A percentile compares a stretch with the other conserved stretches of the same genome.
Evolutionary conservation across 1,284 basidiomycete species (phyloP).

Genomic region (Pascua guehoae): DNA sequence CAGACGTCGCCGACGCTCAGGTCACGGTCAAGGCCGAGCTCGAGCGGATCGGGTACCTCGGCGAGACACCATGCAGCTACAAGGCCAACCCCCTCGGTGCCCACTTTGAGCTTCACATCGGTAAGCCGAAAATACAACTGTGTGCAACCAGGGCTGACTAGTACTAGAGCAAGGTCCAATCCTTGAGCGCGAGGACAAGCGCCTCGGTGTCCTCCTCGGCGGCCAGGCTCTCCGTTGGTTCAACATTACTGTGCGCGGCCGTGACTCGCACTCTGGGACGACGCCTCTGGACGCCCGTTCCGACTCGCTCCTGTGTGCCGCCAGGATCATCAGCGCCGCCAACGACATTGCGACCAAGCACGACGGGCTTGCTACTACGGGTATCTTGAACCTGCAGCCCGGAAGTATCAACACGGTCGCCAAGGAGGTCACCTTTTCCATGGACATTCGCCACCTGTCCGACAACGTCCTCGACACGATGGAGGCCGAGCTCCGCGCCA

Average conservation of each 20-base stretch:
- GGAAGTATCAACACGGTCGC: slow-evolving; percentile 22
- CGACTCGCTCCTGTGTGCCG: slow-evolving; percentile 21
- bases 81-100: slow-evolving; percentile 23
- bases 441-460: slow-evolving; percentile 26
- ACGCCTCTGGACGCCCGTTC: slow-evolving; percentile 24
- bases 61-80: slow-evolving; percentile 13
- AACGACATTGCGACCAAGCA: slow-evolving; percentile 17
- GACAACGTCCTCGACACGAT: slow-evolving; percentile 17
- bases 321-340: slow-evolving; percentile 12
- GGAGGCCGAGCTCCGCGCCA: slow-evolving; percentile 15
- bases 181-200: slow-evolving; percentile 18
- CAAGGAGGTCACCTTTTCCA: slow-evolving; percentile 17
- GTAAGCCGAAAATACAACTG: background rate
- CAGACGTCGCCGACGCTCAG: slow-evolving; percentile 8
- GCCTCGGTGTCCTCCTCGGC: slow-evolving; percentile 25
- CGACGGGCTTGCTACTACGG: slow-evolving; percentile 21
- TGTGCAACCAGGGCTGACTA: background rate
- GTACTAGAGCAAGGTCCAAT: slow-evolving; percentile 31
- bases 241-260: slow-evolving; percentile 23
- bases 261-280: slow-evolving; percentile 31
- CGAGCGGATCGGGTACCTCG: slow-evolving; percentile 23
- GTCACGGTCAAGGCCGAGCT: slow-evolving; percentile 19
- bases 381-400: slow-evolving; percentile 14
- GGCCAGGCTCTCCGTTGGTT: slow-evolving; percentile 33
- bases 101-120: slow-evolving; percentile 38